phyloP scores from a whole-genome alignment of 192 early-diverging fungal species.

The Backusella luteola region DNA sequence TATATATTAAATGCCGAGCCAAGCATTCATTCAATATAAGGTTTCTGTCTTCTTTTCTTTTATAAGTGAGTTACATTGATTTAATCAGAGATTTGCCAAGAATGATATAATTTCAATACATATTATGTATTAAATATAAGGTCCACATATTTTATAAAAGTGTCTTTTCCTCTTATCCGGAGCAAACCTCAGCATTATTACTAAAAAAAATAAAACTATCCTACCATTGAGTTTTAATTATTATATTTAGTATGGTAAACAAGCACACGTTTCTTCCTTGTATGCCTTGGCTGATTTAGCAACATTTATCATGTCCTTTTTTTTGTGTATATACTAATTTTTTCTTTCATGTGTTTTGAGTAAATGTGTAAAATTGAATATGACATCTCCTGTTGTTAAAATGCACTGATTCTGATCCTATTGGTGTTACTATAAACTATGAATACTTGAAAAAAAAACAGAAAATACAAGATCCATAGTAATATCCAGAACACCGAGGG shows the following conservation, averaged over 20 bases:
- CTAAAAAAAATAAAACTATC: not conserved
- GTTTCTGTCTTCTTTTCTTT: not conserved
- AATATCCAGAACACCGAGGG: too few species aligned
- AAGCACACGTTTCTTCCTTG: not conserved
- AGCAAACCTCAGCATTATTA: not conserved
- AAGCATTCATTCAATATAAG: not conserved
- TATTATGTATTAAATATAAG: not conserved
- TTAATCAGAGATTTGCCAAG: not conserved
- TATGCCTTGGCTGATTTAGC: not conserved
- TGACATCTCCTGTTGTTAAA: not conserved
- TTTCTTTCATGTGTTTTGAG: not conserved
- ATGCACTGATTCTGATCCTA: not conserved
- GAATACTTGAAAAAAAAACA: too few species aligned
- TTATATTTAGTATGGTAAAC: not conserved
- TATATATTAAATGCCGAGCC: conserved; percentile 3
- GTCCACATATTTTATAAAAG: not conserved
- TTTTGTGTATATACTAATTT: not conserved
- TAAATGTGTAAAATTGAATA: not conserved
- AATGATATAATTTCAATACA: not conserved
- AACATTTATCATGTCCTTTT: not conserved
- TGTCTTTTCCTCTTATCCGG: not conserved
- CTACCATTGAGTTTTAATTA: not conserved
- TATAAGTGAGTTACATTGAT: not conserved
- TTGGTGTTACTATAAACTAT: too few species aligned
- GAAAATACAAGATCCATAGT: too few species aligned